phyloP scores from a whole-genome alignment of 148 eudicot species.

The Drosera capensis region DNA sequence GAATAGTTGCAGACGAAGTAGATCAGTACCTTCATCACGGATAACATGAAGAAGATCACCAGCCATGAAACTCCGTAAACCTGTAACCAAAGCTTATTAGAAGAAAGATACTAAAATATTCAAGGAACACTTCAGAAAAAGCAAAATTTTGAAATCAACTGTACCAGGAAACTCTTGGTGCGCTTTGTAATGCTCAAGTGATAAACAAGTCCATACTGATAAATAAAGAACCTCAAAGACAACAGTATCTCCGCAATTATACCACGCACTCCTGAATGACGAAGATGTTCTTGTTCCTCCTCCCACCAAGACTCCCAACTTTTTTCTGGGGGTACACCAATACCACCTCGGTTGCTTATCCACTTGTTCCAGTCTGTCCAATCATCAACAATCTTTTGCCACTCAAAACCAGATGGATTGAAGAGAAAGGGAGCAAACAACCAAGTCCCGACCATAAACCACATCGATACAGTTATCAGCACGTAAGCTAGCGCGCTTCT shows the following conservation, averaged over 20 bases:
- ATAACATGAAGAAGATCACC: slow-evolving; percentile 59
- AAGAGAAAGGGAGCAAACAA: slow-evolving; percentile 95
- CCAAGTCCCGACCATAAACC: slow-evolving; percentile 98
- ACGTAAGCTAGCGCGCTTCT: slow-evolving; percentile 65
- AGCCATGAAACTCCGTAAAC: slow-evolving; percentile 95
- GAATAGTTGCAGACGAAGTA: too few relatives aligned
- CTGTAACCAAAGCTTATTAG: slow-evolving; percentile 26
- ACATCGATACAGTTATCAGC: slow-evolving; percentile 77
- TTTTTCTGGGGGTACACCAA: slow-evolving; percentile 87
- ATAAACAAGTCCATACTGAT: slow-evolving; percentile 96
- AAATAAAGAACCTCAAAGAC: slow-evolving; percentile 67
- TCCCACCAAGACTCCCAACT: slow-evolving; percentile 99
- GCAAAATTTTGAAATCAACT: neutral
- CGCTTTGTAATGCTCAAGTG: slow-evolving; percentile 53
- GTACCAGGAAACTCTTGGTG: slow-evolving; percentile 56
- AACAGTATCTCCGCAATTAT: slow-evolving; percentile 58
- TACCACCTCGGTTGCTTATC: slow-evolving; percentile 85
- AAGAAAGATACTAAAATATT: neutral
- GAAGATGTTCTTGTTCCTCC: slow-evolving; percentile 96
- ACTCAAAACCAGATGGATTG: slow-evolving; percentile 98
- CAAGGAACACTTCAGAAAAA: neutral
- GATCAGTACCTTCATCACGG: slow-evolving; percentile 97
- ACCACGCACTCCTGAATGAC: slow-evolving; percentile 76
- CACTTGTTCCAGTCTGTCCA: slow-evolving; percentile 99
- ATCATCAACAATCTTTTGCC: slow-evolving; percentile 99